Evolutionary conservation across 2,329 filamentous ascomycete genomes (phyloP).

Genomic region (Microcera coccophila): DNA sequence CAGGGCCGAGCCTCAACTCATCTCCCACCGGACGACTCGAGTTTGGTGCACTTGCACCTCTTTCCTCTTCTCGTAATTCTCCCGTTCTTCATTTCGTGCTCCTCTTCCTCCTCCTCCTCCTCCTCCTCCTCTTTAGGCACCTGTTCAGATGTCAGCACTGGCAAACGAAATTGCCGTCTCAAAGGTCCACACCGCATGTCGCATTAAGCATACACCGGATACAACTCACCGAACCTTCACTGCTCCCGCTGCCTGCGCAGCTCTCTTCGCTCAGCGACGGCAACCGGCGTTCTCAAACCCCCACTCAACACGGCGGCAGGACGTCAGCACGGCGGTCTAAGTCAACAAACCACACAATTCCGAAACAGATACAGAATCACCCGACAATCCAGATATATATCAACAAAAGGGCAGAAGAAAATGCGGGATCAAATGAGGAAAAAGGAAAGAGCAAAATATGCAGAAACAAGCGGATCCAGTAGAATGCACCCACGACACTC

Average conservation of each 20-base stretch:
- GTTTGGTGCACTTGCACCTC: slow-evolving; percentile 4
- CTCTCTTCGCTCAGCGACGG: background rate
- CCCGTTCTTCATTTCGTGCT: background rate
- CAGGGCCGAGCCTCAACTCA: slow-evolving; percentile 20
- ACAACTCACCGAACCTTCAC: background rate
- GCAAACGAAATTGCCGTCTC: too few relatives aligned
- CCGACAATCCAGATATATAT: slow-evolving; percentile 1
- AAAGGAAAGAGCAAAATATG: slow-evolving; percentile 1
- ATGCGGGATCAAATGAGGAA: background rate
- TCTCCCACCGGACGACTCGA: slow-evolving; percentile 16
- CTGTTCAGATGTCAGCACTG: too few relatives aligned
- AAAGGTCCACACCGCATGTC: background rate
- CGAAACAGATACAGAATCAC: background rate
- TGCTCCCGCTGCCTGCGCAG: background rate
- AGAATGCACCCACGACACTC: slow-evolving; percentile 3
- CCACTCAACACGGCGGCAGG: too few relatives aligned
- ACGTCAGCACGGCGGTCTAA: too few relatives aligned
- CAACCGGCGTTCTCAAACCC: background rate
- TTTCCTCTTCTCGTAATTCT: slow-evolving; percentile 6
- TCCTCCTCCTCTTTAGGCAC: background rate
- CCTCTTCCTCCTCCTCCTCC: background rate
- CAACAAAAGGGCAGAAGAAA: background rate
- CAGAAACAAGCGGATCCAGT: slow-evolving; percentile 6
- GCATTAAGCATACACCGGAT: background rate
- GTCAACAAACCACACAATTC: background rate